These are phyloP conservation scores for Cytospora piceae DNA, from an alignment of 2,329 filamentous ascomycete genomes.

Conservation along the genomic window DNA sequence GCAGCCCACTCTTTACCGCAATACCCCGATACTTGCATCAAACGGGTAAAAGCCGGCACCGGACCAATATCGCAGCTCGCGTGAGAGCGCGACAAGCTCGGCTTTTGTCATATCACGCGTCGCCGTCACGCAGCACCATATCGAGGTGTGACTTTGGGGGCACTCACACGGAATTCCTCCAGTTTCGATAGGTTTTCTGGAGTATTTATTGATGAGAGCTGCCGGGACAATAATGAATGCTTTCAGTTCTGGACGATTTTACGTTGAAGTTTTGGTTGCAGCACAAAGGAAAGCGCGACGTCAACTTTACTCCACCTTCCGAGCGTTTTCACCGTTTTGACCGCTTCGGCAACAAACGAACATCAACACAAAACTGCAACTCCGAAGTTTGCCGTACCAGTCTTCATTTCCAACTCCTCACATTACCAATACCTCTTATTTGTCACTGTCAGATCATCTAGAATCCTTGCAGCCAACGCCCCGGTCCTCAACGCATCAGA, in stretches of 20 bases:
- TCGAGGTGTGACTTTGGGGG: constrained; percentile 25
- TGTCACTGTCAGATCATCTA: too few species aligned
- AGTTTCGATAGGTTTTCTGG: constrained; percentile 5
- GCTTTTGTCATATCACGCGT: constrained; percentile 23
- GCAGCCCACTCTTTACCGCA: too few species aligned
- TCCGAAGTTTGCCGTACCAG: neutral
- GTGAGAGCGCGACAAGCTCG: constrained; percentile 30
- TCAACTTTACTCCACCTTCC: constrained; percentile 13
- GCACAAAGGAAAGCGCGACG: constrained; percentile 19
- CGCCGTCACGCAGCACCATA: constrained; percentile 22
- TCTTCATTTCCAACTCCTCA: too few species aligned
- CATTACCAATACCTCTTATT: too few species aligned
- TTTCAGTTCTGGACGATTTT: neutral
- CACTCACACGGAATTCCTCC: neutral
- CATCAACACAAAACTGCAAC: neutral
- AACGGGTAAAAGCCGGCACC: constrained; percentile 3
- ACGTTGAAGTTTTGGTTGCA: too few species aligned
- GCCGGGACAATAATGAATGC: neutral
- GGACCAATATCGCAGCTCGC: constrained; percentile 8
- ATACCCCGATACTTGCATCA: constrained; percentile 14
- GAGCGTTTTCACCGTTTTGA: constrained; percentile 4
- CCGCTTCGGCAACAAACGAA: neutral
- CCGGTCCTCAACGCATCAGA: neutral
- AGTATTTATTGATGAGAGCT: constrained; percentile 16
- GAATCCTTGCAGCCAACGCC: neutral